phyloP scores from a whole-genome alignment of 2,329 filamentous ascomycete species.

The Ramularia collo-cygni region DNA sequence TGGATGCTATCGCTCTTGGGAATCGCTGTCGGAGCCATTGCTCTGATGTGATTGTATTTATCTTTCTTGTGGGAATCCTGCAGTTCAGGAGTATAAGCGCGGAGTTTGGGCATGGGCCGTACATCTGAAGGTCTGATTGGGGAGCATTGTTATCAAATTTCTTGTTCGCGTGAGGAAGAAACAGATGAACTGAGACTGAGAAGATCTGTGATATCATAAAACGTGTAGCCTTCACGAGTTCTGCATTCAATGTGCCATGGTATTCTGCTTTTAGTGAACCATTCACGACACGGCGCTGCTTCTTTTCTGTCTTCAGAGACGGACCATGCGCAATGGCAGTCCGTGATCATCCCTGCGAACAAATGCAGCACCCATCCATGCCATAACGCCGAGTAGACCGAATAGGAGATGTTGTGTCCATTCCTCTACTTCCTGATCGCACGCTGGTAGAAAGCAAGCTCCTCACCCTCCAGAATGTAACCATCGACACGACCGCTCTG shows the following conservation, averaged over 20 bases:
- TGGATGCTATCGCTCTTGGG: too few species aligned
- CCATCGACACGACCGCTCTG: slow-evolving; percentile 96
- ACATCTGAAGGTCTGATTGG: too few species aligned
- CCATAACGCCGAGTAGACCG: slow-evolving; percentile 18
- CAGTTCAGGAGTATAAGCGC: too few species aligned
- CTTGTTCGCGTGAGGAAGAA: too few species aligned
- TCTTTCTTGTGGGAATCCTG: too few species aligned
- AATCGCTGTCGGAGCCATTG: too few species aligned
- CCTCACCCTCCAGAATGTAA: slow-evolving; percentile 98
- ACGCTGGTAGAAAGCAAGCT: slow-evolving; percentile 99
- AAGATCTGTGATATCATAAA: too few species aligned
- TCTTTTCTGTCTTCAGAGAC: slow-evolving; percentile 8
- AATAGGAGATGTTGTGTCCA: slow-evolving; percentile 2
- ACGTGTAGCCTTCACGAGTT: too few species aligned
- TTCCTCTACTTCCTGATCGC: slow-evolving; percentile 89
- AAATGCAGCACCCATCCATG: slow-evolving; percentile 20
- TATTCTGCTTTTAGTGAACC: slow-evolving; percentile 8
- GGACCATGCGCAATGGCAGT: slow-evolving; percentile 13
- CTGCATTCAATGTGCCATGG: slow-evolving; percentile 9
- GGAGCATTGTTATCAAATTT: too few species aligned
- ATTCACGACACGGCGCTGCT: slow-evolving; percentile 8
- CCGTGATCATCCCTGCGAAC: slow-evolving; percentile 11
- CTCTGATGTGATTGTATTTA: too few species aligned
- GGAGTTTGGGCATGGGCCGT: too few species aligned
- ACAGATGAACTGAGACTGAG: too few species aligned